Percentiles rank a stretch among this genome's conserved stretches.
Evolutionary conservation across 768 basidiomycete genomes (phyloP).

Genomic region (Leccinellum albellum): DNA sequence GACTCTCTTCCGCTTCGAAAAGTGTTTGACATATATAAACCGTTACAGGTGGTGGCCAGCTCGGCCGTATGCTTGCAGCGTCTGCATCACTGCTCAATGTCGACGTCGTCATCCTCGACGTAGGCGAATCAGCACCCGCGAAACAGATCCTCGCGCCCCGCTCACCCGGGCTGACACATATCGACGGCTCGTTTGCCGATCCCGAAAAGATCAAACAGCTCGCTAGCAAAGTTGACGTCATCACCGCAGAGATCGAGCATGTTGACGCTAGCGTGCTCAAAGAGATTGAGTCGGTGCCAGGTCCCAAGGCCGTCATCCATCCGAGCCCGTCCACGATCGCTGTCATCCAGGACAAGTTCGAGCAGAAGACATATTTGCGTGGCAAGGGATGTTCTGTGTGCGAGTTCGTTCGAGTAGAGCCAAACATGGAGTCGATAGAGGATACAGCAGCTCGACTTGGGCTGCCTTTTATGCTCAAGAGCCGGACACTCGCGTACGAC

Average conservation of each 20-base stretch:
- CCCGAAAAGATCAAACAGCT: constrained; percentile 74
- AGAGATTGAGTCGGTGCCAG: constrained; percentile 30
- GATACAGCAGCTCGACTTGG: constrained; percentile 60
- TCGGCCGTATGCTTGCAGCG: constrained; percentile 94
- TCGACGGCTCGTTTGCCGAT: constrained; percentile 89
- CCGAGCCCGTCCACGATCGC: constrained; percentile 80
- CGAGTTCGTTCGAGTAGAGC: constrained; percentile 58
- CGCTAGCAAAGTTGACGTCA: constrained; percentile 73
- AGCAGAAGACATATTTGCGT: constrained; percentile 58
- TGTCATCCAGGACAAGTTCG: constrained; percentile 77
- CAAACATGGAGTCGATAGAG: constrained; percentile 47
- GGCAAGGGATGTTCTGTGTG: constrained; percentile 50
- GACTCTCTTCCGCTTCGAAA: background rate
- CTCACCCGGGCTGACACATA: constrained; percentile 49
- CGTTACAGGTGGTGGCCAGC: constrained; percentile 86
- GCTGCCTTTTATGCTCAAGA: constrained; percentile 93
- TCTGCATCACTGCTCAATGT: constrained; percentile 87
- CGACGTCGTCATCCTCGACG: constrained; percentile 80
- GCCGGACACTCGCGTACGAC: constrained; percentile 92
- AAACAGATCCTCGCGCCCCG: constrained; percentile 77
- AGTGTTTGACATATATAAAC: constrained; percentile 1
- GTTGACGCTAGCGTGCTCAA: constrained; percentile 77
- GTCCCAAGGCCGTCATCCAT: constrained; percentile 44
- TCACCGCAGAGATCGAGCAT: constrained; percentile 97
- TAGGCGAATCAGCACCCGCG: constrained; percentile 75